Conservation (phyloP, 2,329 filamentous ascomycete species). For the Fusarium virguliforme region DNA sequence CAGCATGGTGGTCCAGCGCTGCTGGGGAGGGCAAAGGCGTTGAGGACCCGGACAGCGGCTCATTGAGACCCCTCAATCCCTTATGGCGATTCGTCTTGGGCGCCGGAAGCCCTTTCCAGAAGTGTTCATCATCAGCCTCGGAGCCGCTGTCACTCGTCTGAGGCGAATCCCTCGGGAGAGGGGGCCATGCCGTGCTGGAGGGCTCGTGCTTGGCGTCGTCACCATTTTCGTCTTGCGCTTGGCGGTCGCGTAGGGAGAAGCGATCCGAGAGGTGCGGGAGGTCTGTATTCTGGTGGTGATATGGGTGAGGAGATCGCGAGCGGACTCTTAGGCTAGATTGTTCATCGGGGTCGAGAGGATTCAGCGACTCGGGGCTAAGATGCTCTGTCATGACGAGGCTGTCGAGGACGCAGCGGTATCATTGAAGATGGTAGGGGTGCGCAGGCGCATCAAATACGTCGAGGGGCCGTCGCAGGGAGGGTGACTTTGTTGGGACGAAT, state of each 20-base stretch:
- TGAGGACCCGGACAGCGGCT: constrained; percentile 67
- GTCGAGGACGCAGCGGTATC: constrained; percentile 43
- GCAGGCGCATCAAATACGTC: constrained; percentile 43
- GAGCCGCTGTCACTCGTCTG: constrained; percentile 90
- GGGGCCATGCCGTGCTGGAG: constrained; percentile 49
- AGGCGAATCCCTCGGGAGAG: constrained; percentile 67
- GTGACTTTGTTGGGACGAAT: constrained; percentile 9
- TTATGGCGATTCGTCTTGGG: constrained; percentile 82
- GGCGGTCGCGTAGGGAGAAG: constrained; percentile 48
- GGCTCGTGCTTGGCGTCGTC: constrained; percentile 42
- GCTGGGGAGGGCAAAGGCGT: constrained; percentile 70
- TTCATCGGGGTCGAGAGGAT: constrained; percentile 56
- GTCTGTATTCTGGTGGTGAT: constrained; percentile 73
- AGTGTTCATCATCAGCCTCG: constrained; percentile 94
- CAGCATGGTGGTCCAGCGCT: constrained; percentile 61
- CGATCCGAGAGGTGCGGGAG: constrained; percentile 67
- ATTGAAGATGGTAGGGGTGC: constrained; percentile 49
- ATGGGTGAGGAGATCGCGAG: constrained; percentile 78
- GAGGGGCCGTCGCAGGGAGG: constrained; percentile 18
- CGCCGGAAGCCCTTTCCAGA: constrained; percentile 87
- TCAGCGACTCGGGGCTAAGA: constrained; percentile 57
- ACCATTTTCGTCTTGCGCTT: constrained; percentile 38
- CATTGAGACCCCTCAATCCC: constrained; percentile 78
- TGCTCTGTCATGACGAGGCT: constrained; percentile 64
- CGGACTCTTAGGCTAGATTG: constrained; percentile 64